These are phyloP conservation scores for Wallacemonas collosoma DNA, from an alignment of 208 protist species.

Conservation along the genomic window DNA sequence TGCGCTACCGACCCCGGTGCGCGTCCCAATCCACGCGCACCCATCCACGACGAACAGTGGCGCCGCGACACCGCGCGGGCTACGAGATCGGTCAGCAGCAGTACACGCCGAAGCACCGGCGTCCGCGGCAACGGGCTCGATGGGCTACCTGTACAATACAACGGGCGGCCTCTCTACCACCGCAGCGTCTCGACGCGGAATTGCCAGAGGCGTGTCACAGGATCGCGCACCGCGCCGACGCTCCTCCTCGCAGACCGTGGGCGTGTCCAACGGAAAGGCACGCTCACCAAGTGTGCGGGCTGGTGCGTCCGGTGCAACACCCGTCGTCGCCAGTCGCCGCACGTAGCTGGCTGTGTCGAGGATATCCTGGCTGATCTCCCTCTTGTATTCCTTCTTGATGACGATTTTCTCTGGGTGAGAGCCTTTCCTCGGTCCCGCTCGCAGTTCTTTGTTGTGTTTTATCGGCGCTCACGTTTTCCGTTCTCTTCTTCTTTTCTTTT, in stretches of 20 bases:
- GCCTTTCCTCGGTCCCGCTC: no score
- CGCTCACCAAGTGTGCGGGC: constrained; percentile 7
- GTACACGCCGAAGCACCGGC: background rate
- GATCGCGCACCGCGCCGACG: constrained; percentile 7
- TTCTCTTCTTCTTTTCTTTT: constrained; percentile 26
- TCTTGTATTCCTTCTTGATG: background rate
- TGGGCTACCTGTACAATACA: no score
- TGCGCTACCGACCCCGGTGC: constrained; percentile 5
- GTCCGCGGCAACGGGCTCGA: background rate
- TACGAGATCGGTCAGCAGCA: background rate
- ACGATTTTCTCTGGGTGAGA: no score
- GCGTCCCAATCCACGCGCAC: constrained; percentile 1
- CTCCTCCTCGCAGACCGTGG: constrained; percentile 6
- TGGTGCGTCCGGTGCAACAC: background rate
- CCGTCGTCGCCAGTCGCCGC: background rate
- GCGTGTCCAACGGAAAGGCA: background rate
- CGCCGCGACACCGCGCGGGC: constrained; percentile 6
- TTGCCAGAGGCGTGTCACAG: constrained; percentile 3
- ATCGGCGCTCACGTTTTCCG: constrained; percentile 9
- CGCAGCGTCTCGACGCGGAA: background rate
- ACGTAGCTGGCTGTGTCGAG: background rate
- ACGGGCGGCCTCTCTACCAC: background rate
- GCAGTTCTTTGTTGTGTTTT: background rate
- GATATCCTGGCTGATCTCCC: background rate
- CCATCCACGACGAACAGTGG: background rate